Evolutionary conservation across 2,329 filamentous ascomycete species (phyloP).

Genomic region (Diaporthe capsici): DNA sequence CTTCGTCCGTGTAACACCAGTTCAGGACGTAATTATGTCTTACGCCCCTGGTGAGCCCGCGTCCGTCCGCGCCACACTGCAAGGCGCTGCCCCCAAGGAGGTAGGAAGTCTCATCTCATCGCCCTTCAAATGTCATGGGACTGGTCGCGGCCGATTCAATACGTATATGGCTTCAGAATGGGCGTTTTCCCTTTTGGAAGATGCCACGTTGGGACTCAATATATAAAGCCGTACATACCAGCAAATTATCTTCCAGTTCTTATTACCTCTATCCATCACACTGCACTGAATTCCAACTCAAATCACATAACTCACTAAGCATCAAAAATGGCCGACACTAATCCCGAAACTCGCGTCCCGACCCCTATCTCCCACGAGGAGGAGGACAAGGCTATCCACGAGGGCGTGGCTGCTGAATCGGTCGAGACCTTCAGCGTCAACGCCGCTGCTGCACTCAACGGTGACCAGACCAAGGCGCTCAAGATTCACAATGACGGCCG

Average conservation of each 20-base stretch:
- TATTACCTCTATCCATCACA: neutral
- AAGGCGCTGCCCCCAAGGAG: conserved; percentile 17
- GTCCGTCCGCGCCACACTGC: neutral
- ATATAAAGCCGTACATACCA: neutral
- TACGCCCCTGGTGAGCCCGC: neutral
- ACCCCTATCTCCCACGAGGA: neutral
- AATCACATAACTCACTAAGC: neutral
- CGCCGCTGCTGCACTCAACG: conserved; percentile 2
- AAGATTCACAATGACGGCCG: conserved; percentile 49
- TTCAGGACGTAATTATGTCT: neutral
- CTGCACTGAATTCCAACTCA: no score
- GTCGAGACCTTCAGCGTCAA: conserved; percentile 13
- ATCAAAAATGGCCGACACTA: neutral
- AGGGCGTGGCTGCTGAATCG: neutral
- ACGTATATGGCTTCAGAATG: neutral
- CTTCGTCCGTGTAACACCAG: neutral
- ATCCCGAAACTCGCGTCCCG: neutral
- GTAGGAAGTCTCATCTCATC: conserved; percentile 23
- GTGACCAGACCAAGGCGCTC: conserved; percentile 48
- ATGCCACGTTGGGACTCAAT: neutral
- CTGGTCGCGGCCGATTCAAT: neutral
- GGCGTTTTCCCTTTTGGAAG: no score
- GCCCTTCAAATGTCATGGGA: neutral
- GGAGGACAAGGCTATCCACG: conserved; percentile 7
- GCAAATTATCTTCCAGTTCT: neutral